Percentiles rank a stretch among this genome's conserved stretches.
Conservation (phyloP, 176 grass and related monocot genomes). For the Bromus sterilis region DNA sequence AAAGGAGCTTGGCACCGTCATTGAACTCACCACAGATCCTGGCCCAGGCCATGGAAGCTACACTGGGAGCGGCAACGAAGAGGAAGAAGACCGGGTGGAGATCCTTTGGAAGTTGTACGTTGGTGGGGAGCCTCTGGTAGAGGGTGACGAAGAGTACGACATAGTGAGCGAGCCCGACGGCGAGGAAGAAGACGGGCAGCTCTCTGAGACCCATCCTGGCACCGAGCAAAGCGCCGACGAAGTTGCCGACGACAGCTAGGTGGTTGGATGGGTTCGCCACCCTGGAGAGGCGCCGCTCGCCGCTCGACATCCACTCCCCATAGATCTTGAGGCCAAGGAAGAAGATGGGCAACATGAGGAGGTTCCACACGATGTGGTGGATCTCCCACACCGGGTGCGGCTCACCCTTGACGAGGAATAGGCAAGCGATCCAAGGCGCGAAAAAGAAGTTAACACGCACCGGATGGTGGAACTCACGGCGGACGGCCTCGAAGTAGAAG, state of each 20-base stretch:
- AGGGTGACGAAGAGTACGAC: slow-evolving; percentile 70
- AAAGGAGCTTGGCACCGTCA: slow-evolving; percentile 41
- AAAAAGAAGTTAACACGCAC: slow-evolving; percentile 88
- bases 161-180: slow-evolving; percentile 63
- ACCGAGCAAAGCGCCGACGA: slow-evolving; percentile 45
- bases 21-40: slow-evolving; percentile 11
- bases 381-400: neutral
- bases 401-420: slow-evolving; percentile 48
- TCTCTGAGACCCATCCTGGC: slow-evolving; percentile 50
- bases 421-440: slow-evolving; percentile 60
- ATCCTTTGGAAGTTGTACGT: slow-evolving; percentile 43
- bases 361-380: slow-evolving; percentile 35
- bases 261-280: slow-evolving; percentile 30
- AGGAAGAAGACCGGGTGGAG: slow-evolving; percentile 77
- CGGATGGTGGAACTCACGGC: slow-evolving; percentile 64
- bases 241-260: slow-evolving; percentile 62
- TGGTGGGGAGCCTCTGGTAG: slow-evolving; percentile 38
- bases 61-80: slow-evolving; percentile 6
- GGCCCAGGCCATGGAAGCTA: slow-evolving; percentile 49
- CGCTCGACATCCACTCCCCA: neutral
- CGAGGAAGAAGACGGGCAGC: slow-evolving; percentile 44
- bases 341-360: slow-evolving; percentile 34
- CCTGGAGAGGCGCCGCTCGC: neutral
- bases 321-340: neutral
- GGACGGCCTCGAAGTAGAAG: slow-evolving; percentile 56